Percentiles rank a stretch among this genome's conserved stretches.
Conservation (phyloP, 202 grass and related monocot genomes). For the Eragrostis tef region DNA sequence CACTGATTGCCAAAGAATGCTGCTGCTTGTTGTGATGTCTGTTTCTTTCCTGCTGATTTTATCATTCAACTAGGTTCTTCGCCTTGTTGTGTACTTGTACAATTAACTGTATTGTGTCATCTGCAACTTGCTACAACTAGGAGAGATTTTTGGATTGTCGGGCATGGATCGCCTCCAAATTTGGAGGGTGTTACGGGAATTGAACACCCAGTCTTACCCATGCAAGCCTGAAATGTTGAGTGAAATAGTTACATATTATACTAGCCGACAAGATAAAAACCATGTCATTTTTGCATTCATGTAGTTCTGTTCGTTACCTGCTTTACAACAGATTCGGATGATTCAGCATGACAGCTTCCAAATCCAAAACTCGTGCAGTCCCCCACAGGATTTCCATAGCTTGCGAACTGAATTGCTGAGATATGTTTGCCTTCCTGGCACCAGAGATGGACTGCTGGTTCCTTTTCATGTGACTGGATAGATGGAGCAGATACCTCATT, state of each 20-base stretch:
- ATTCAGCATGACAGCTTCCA: constrained; percentile 56
- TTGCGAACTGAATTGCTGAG: constrained; percentile 57
- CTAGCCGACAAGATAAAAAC: background rate
- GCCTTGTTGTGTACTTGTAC: constrained; percentile 5
- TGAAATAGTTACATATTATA: background rate
- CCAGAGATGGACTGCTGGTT: constrained; percentile 38
- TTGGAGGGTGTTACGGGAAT: constrained; percentile 36
- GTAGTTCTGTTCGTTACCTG: constrained; percentile 36
- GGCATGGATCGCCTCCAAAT: constrained; percentile 59
- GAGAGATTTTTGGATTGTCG: constrained; percentile 53
- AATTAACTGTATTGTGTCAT: constrained; percentile 39
- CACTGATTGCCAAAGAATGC: too few species aligned
- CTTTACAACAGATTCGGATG: constrained; percentile 42
- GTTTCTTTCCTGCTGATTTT: background rate
- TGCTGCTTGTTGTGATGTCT: too few species aligned
- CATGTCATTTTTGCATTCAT: background rate
- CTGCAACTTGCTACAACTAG: constrained; percentile 56
- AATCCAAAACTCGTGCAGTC: constrained; percentile 31
- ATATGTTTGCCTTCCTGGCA: constrained; percentile 60
- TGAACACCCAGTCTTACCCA: constrained; percentile 57
- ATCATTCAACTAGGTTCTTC: background rate
- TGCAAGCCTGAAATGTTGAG: constrained; percentile 49
- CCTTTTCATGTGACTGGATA: constrained; percentile 41
- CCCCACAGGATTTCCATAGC: constrained; percentile 56
- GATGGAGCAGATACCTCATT: constrained; percentile 38